phyloP scores from a whole-genome alignment of 2,329 filamentous ascomycete species.

The Epichloe sp. region DNA sequence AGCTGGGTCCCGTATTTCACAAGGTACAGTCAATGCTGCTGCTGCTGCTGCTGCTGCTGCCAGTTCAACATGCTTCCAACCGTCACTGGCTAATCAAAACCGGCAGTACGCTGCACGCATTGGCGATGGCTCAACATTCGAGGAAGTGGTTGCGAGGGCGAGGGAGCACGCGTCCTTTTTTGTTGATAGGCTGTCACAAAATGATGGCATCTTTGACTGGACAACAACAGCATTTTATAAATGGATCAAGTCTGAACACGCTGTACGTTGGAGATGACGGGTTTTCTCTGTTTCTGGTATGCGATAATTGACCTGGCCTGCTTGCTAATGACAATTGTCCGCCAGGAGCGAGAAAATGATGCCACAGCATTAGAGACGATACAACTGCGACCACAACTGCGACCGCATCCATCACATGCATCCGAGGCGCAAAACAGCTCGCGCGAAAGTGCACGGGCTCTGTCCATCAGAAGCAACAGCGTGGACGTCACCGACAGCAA shows the following conservation, averaged over 20 bases:
- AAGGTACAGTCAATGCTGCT: constrained; percentile 5
- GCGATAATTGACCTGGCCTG: background rate
- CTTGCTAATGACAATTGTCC: constrained; percentile 1
- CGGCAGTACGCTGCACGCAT: constrained; percentile 35
- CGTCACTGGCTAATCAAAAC: background rate
- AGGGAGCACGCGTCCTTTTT: constrained; percentile 38
- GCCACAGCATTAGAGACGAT: constrained; percentile 12
- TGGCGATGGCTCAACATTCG: constrained; percentile 38
- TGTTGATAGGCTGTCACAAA: constrained; percentile 36
- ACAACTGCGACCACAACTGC: constrained; percentile 4
- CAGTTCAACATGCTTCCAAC: background rate
- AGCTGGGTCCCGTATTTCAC: constrained; percentile 20
- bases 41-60: background rate
- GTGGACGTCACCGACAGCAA: constrained; percentile 4
- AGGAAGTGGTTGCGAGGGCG: constrained; percentile 35
- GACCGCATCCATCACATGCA: constrained; percentile 3
- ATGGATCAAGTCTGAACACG: constrained; percentile 30
- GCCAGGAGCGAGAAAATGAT: constrained; percentile 16
- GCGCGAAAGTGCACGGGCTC: constrained; percentile 5
- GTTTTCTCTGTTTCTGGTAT: background rate
- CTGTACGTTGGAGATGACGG: constrained; percentile 19
- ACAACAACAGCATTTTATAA: constrained; percentile 31
- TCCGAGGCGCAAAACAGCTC: constrained; percentile 10
- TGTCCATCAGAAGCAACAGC: constrained; percentile 7
- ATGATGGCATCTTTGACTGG: constrained; percentile 27